Conservation (phyloP, 2,329 filamentous ascomycete genomes). For the Aspergillus caelatus region DNA sequence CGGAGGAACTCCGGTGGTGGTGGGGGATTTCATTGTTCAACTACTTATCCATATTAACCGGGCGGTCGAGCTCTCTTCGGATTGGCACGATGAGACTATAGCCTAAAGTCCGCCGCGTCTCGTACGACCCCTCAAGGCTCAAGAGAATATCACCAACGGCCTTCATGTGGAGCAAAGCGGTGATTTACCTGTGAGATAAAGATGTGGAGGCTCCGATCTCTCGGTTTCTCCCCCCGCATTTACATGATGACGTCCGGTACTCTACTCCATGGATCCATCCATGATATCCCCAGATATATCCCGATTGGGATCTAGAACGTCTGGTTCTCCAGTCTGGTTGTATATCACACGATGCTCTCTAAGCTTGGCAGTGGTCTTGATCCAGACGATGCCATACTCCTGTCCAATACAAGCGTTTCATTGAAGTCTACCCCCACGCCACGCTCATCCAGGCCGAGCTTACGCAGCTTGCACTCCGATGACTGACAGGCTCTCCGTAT, state of each 20-base stretch:
- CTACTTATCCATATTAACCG: conserved; percentile 11
- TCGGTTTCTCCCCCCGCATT: background rate
- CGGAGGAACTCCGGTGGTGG: conserved; percentile 6
- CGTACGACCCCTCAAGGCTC: background rate
- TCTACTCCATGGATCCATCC: background rate
- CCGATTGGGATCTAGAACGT: background rate
- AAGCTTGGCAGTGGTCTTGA: background rate
- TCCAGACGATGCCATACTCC: background rate
- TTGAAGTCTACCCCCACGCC: background rate
- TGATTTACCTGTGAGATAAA: background rate
- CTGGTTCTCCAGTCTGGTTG: background rate
- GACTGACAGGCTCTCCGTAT: background rate
- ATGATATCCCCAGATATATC: background rate
- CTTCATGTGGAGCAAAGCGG: background rate
- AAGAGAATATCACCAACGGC: background rate
- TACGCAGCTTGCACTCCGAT: background rate
- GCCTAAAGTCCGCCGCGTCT: conserved; percentile 4
- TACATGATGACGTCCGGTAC: background rate
- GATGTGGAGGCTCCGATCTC: background rate
- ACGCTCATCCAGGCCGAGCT: background rate
- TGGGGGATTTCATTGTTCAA: background rate
- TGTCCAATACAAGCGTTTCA: background rate
- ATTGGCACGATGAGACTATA: conserved; percentile 6
- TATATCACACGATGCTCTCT: background rate
- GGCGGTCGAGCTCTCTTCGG: conserved; percentile 6